phyloP scores from a whole-genome alignment of 1,139 yeast species.

The Nakaseomyces glabratus region DNA sequence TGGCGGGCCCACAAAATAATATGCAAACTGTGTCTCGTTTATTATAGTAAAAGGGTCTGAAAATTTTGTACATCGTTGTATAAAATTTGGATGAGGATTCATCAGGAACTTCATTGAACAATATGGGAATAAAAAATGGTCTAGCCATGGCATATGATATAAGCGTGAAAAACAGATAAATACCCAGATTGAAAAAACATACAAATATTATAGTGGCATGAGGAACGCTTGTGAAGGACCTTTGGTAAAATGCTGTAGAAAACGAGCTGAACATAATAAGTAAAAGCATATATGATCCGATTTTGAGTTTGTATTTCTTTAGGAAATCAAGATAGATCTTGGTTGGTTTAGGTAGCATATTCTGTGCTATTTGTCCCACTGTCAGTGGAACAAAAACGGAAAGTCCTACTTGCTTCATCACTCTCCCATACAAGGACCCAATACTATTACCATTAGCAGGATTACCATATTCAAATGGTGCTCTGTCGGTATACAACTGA shows the following conservation, averaged over 20 bases:
- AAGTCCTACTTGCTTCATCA: conserved; percentile 78
- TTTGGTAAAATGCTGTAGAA: conserved; percentile 77
- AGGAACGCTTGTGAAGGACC: conserved; percentile 66
- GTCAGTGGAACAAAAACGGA: conserved; percentile 76
- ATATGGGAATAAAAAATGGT: conserved; percentile 42
- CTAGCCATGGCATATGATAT: conserved; percentile 52
- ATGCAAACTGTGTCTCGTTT: conserved; percentile 67
- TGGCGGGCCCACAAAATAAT: conserved; percentile 86
- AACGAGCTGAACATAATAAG: conserved; percentile 78
- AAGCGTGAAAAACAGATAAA: conserved; percentile 64
- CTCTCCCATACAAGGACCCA: conserved; percentile 54
- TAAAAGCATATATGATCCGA: conserved; percentile 70
- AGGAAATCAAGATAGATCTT: conserved; percentile 43
- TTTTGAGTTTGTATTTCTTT: conserved; percentile 54
- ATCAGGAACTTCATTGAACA: conserved; percentile 42
- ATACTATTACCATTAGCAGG: conserved; percentile 56
- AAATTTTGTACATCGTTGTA: conserved; percentile 32
- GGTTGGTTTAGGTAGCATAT: conserved; percentile 54
- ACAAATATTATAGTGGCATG: conserved; percentile 62
- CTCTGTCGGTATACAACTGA: conserved; percentile 51
- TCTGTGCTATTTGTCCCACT: conserved; percentile 80
- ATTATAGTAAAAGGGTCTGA: conserved; percentile 62
- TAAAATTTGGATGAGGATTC: conserved; percentile 39
- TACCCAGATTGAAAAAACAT: conserved; percentile 72
- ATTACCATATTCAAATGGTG: conserved; percentile 70